Evolutionary conservation across 371 early-diverging fungal genomes (phyloP), one percentile per base, ranked within the genome.

Genomic region (Mortierella sp.): DNA sequence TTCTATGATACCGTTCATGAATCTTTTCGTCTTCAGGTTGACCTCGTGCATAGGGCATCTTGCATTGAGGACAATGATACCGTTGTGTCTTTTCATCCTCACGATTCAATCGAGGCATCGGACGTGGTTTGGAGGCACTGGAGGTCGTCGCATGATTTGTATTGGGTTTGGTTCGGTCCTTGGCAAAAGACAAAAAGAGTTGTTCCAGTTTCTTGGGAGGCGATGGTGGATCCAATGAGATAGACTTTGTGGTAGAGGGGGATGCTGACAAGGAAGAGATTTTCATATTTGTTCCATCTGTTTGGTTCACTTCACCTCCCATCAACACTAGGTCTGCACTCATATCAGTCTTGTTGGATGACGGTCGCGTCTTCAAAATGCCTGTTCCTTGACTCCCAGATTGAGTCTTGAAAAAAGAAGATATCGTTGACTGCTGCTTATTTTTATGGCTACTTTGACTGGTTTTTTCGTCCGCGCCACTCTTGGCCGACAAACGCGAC

Each of bases 1-100:
- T 73, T 7, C 73, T 72, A 66, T 83, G 84, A 70, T 80, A 82
- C 12, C 68, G 64, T 7, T 79, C 80, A 69, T 83, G 84, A 21
- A 81, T 66, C 28, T 66, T 60, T 14, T 83, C 84, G 29, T 83
- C 84, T 47, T 80, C 84, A 0, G 66, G 66, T 26, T 74, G 81
- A 1, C 84, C 84, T 4, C 66, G 65, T 19, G 62, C 70, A 66
- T 75, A 83, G 9, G 80, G 80, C 84, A 83, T 83, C 23, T 74
- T 61, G 30, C 84, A 83, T 29, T 81, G 75, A 18, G 80, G 80
- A 48, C 83, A 83, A 18, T 77, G 79, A 28, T 62, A 77, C 4
- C 71, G 62, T 53, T 62, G 66, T 23, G 52, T 48, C 18, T 43
- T 53, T 7, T 72, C 72, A 18, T 57, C 66, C n/a, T 72, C 79